phyloP scores from a whole-genome alignment of 1,284 basidiomycete genomes.

The Porodaedalea pini region DNA sequence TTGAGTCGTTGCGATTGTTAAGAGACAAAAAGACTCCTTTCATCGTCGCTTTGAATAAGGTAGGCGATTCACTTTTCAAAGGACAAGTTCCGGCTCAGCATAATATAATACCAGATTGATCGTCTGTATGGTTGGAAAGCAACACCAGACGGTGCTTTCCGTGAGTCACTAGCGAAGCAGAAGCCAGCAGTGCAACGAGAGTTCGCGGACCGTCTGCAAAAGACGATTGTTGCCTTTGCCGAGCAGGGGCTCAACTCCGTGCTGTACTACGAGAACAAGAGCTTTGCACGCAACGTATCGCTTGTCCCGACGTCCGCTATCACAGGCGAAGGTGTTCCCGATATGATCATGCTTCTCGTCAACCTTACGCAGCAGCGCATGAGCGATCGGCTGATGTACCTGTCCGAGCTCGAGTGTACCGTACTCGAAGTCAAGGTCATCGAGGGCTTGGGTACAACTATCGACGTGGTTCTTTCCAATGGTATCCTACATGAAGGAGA shows the following conservation, averaged over 20 bases:
- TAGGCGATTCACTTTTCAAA: constrained; percentile 29
- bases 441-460: constrained; percentile 97
- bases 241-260: constrained; percentile 97
- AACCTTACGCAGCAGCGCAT: constrained; percentile 98
- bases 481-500: constrained; percentile 93
- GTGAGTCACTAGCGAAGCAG: constrained; percentile 89
- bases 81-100: neutral
- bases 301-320: constrained; percentile 97
- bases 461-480: constrained; percentile 96
- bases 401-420: constrained; percentile 98
- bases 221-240: constrained; percentile 90
- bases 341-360: constrained; percentile 98
- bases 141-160: constrained; percentile 90
- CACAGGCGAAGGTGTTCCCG: constrained; percentile 98
- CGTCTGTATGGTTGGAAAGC: constrained; percentile 95
- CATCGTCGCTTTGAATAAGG: constrained; percentile 99
- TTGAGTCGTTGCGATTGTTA: constrained; percentile 92
- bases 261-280: constrained; percentile 98
- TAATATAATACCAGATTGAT: constrained; percentile 67
- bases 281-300: constrained; percentile 90
- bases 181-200: constrained; percentile 79
- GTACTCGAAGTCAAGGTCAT: constrained; percentile 99
- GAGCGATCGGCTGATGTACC: constrained; percentile 97
- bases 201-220: constrained; percentile 86
- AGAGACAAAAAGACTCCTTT: constrained; percentile 97